Evolutionary conservation across 768 basidiomycete species (phyloP).

Genomic region (Pleurotus pulmonarius): DNA sequence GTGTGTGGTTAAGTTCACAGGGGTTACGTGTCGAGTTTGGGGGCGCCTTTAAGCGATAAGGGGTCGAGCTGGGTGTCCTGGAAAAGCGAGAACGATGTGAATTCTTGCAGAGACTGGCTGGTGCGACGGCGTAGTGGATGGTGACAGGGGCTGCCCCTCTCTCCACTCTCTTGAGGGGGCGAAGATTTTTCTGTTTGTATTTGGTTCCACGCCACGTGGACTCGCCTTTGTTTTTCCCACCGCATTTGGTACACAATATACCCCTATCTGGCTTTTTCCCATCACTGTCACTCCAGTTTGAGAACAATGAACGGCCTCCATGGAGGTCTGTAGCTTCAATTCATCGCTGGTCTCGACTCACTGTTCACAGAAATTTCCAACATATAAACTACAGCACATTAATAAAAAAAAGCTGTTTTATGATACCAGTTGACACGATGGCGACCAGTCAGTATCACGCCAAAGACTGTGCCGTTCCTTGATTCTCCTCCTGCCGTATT

Average conservation of each 20-base stretch:
- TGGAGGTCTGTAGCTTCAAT: not conserved
- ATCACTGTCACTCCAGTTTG: not conserved
- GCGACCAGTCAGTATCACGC: not conserved
- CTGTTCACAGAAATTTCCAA: not conserved
- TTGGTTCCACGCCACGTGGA: constrained; percentile 6
- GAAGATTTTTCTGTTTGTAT: constrained; percentile 7
- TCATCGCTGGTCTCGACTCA: not conserved
- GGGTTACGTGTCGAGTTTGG: not conserved
- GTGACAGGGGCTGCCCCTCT: constrained; percentile 8
- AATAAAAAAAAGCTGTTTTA: not conserved
- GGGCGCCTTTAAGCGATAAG: not conserved
- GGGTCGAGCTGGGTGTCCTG: not conserved
- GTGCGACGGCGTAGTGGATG: constrained; percentile 1
- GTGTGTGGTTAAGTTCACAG: not conserved
- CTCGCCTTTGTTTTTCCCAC: not conserved
- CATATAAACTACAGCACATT: no score
- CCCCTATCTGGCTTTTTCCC: not conserved
- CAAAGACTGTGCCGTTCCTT: not conserved
- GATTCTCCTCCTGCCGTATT: not conserved
- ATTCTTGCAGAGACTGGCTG: not conserved
- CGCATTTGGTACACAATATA: not conserved
- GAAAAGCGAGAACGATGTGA: not conserved
- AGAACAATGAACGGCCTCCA: not conserved
- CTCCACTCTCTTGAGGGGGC: not conserved
- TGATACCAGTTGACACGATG: not conserved